Conservation (phyloP, 2,329 filamentous ascomycete species). For the Colletotrichum sp. region DNA sequence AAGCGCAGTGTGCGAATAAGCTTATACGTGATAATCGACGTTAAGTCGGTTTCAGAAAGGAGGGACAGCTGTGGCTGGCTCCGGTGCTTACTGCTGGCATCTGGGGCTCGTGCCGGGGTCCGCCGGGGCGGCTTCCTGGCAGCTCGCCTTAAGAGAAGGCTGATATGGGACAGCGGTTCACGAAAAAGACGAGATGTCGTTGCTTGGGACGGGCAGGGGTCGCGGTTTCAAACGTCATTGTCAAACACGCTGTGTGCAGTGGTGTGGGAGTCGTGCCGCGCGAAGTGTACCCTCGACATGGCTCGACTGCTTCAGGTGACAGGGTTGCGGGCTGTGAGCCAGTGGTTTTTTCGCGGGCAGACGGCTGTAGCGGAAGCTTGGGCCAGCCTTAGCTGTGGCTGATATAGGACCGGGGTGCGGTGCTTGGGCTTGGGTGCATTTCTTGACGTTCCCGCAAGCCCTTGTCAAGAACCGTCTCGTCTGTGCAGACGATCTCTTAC, state of each 20-base stretch:
- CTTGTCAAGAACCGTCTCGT: constrained; percentile 8
- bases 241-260: constrained; percentile 21
- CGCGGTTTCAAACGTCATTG: constrained; percentile 21
- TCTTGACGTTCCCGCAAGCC: constrained; percentile 14
- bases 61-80: constrained; percentile 5
- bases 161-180: constrained; percentile 13
- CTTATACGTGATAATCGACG: constrained; percentile 18
- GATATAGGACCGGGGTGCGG: constrained; percentile 15
- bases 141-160: not conserved
- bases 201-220: constrained; percentile 11
- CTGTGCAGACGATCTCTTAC: constrained; percentile 18
- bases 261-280: constrained; percentile 21
- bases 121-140: not conserved
- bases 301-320: not conserved
- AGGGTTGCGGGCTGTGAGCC: constrained; percentile 6
- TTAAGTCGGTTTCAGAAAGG: constrained; percentile 20
- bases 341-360: not conserved
- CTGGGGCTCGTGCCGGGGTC: not conserved
- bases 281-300: constrained; percentile 5
- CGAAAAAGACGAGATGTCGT: constrained; percentile 11
- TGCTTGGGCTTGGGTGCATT: not conserved
- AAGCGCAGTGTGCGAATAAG: constrained; percentile 16
- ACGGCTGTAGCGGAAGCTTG: constrained; percentile 17
- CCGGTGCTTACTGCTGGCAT: not conserved
- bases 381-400: constrained; percentile 10